Conservation (phyloP, 305 asterid species). For the Fraxinus albicans region DNA sequence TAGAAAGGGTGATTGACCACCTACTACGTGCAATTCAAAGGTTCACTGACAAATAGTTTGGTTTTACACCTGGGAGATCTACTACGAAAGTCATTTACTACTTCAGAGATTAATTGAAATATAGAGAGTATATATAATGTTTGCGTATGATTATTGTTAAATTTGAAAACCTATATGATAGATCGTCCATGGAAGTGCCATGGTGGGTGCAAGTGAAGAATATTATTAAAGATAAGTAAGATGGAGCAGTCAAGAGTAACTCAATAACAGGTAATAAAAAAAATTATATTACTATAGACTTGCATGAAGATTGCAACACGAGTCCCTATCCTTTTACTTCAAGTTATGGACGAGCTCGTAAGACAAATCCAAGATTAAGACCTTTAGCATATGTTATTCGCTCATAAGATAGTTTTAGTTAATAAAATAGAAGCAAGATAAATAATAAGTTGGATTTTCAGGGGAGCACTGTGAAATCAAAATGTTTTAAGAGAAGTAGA, state of each 20-base stretch:
- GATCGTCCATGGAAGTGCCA: not conserved
- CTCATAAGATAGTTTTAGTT: not conserved
- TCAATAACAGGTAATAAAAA: not conserved
- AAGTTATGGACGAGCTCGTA: not conserved
- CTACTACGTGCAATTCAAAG: not conserved
- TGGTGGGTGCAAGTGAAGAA: not conserved
- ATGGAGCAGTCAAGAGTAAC: not conserved
- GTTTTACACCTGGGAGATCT: not conserved
- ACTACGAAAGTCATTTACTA: not conserved
- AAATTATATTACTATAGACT: not conserved
- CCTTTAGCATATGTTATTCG: not conserved
- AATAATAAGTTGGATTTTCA: not conserved
- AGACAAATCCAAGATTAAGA: not conserved
- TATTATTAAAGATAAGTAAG: not conserved
- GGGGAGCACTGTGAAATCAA: not conserved
- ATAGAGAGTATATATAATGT: not conserved
- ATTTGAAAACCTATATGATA: not conserved
- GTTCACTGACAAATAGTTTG: not conserved
- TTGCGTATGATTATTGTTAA: not conserved
- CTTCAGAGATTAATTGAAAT: not conserved
- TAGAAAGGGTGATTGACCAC: not conserved
- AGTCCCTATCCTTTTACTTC: not conserved
- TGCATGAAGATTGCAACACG: not conserved
- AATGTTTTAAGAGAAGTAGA: not conserved
- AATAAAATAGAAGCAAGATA: not conserved